Percentiles rank a stretch among this genome's conserved stretches.
phyloP scores from a whole-genome alignment of 169 alveolate genomes.

The Miamiensis avidus region DNA sequence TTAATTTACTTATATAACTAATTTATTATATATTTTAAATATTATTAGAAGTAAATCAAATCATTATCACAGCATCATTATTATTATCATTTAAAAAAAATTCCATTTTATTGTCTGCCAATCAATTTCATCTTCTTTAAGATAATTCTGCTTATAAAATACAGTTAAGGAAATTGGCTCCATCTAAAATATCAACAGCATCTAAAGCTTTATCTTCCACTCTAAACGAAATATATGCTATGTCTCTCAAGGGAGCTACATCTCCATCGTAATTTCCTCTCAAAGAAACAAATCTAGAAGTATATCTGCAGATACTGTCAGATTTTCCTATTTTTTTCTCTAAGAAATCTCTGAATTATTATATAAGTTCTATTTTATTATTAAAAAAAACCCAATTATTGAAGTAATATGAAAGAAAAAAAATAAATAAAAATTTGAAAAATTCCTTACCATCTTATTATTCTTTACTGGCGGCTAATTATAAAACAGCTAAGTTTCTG shows the following conservation, averaged over 20 bases:
- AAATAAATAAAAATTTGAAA: too few relatives aligned
- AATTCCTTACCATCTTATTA: not conserved
- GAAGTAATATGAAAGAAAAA: too few relatives aligned
- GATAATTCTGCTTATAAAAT: not conserved
- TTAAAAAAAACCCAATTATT: not conserved
- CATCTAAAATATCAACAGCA: not conserved
- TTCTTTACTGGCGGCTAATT: not conserved
- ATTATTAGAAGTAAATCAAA: too few relatives aligned
- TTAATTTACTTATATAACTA: too few relatives aligned
- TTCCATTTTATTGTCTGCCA: too few relatives aligned
- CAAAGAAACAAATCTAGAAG: too few relatives aligned
- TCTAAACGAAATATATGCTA: not conserved
- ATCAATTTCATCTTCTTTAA: not conserved
- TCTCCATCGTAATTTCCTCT: too few relatives aligned
- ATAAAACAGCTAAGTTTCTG: not conserved
- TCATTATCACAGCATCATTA: too few relatives aligned
- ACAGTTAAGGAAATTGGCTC: not conserved
- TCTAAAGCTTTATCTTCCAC: not conserved
- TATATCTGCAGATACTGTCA: not conserved
- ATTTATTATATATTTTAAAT: too few relatives aligned
- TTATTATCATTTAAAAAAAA: too few relatives aligned
- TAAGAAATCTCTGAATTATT: not conserved
- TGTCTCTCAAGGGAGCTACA: not conserved
- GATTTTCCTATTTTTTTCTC: not conserved
- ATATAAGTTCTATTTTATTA: too few relatives aligned